Base-by-base conservation (phyloP, 2,329 filamentous ascomycete species). In the Alternaria burnsii region DNA sequence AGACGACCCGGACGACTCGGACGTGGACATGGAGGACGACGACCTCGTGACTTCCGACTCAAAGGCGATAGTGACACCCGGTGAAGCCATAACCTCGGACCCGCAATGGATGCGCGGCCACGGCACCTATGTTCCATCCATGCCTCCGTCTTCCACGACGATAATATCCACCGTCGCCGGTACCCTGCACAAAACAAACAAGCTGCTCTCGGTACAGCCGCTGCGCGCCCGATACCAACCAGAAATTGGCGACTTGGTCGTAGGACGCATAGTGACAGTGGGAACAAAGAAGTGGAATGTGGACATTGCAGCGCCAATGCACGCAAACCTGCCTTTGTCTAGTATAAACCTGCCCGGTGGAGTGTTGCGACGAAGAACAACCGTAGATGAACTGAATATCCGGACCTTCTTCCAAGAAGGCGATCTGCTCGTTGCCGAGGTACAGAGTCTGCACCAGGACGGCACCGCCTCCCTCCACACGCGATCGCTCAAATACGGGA, bases 21-120 rank as follows among this genome's bases (percentile, higher is more conserved):
- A 86, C 62, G 71, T 79, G 58, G 82, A 82, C 34, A 81, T 84
- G 75, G 80, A 80, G 48, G 82, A 84, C 61, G 79, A 84, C 61
- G 70, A 74, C 40, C 53, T 75, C 16, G 63, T 71, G 3, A 67
- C 67, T 59, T 74, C 67, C 1, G 54, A 24, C 8, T 56, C 65
- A 24, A 79, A 77, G 36, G 79, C 80, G 44, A 90, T 97, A 68
- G 90, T 97, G 69, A 97, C 94, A 1, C 94, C 94, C 1, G 95
- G 94, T 73, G 91, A 96, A 76, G 82, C 91, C 62, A 92, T 98
- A 70, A 97, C 94, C 11, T 87, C 89, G 66, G 93, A 97, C 79
- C 86, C 93, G n/a, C 93, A 97, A 83, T 98, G 93, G 93, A 98
- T 98, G 94, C 81, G 93, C 82, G 95, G 95, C 72, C 95, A 99